Evolutionary conservation across 108 stramenopile species (phyloP).

Genomic region (Conticribra weissflogii): DNA sequence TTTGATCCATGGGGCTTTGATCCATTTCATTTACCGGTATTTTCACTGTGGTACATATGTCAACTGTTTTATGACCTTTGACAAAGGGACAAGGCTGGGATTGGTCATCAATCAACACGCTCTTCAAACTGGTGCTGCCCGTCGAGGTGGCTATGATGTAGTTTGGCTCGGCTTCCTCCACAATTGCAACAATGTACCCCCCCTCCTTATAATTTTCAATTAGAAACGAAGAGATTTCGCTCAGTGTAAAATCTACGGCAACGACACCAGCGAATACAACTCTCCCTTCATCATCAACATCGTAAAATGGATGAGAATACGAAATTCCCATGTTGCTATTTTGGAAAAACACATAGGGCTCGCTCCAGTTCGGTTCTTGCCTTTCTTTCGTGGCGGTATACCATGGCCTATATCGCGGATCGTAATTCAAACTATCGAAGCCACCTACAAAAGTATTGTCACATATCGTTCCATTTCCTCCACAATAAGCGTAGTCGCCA

Average conservation of each 20-base stretch:
- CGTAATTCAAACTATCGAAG: conserved; percentile 34
- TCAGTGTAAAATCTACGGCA: conserved; percentile 44
- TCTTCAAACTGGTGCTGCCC: conserved; percentile 24
- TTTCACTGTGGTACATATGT: conserved; percentile 36
- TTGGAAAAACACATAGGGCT: conserved; percentile 46
- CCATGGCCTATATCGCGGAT: conserved; percentile 51
- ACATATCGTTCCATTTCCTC: conserved; percentile 23
- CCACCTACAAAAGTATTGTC: conserved; percentile 50
- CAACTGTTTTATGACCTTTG: background rate
- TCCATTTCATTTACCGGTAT: conserved; percentile 13
- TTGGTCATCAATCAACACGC: conserved; percentile 18
- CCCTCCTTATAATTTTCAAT: conserved; percentile 25
- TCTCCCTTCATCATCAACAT: conserved; percentile 1
- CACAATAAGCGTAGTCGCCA: conserved; percentile 25
- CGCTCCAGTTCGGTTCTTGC: conserved; percentile 42
- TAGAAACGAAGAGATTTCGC: conserved; percentile 29
- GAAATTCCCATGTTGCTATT: conserved; percentile 41
- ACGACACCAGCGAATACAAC: conserved; percentile 49
- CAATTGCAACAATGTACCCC: conserved; percentile 29
- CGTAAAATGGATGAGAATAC: conserved; percentile 40
- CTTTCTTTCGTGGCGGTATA: conserved; percentile 38
- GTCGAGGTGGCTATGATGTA: conserved; percentile 51
- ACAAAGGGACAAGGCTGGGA: conserved; percentile 9
- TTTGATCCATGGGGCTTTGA: conserved; percentile 7
- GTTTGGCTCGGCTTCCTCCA: conserved; percentile 46